Percentiles rank a stretch among this genome's conserved stretches.
phyloP scores from a whole-genome alignment of 2,329 filamentous ascomycete species.

The Exserohilum rostratum region DNA sequence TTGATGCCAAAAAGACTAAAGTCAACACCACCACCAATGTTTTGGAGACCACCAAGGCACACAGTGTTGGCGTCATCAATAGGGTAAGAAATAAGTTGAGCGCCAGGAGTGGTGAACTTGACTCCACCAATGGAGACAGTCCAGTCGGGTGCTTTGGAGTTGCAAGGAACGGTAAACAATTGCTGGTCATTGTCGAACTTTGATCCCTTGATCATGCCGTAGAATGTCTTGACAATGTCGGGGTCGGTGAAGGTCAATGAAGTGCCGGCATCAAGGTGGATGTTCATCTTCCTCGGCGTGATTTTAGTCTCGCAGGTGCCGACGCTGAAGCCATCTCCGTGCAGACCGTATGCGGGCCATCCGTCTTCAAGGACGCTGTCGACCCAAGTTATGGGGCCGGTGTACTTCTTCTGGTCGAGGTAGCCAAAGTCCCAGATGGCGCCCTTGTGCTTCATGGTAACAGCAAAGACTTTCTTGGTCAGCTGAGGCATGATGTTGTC shows the following conservation, averaged over 20 bases:
- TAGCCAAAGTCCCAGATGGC: constrained; percentile 1
- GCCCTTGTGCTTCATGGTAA: not conserved
- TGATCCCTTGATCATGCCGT: not conserved
- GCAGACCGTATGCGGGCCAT: not conserved
- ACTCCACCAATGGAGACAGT: not conserved
- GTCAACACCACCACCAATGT: constrained; percentile 1
- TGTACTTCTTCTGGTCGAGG: not conserved
- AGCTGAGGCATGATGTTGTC: not conserved
- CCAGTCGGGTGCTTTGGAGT: not conserved
- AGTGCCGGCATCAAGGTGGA: not conserved
- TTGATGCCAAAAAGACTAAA: not conserved
- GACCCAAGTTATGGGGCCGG: not conserved
- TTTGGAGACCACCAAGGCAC: not conserved
- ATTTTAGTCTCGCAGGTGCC: not conserved
- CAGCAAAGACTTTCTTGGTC: not conserved
- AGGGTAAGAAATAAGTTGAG: not conserved
- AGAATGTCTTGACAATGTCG: not conserved
- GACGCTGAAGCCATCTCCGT: not conserved
- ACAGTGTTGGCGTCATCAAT: not conserved
- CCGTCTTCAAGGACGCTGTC: not conserved
- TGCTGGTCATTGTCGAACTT: not conserved
- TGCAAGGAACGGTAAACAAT: not conserved
- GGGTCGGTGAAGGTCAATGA: not conserved
- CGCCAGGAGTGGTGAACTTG: not conserved
- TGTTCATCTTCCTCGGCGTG: not conserved